A percentile compares a stretch with the other conserved stretches of the same genome.
Conservation (phyloP, 1,284 basidiomycete genomes). For the Amylostereum areolatum region DNA sequence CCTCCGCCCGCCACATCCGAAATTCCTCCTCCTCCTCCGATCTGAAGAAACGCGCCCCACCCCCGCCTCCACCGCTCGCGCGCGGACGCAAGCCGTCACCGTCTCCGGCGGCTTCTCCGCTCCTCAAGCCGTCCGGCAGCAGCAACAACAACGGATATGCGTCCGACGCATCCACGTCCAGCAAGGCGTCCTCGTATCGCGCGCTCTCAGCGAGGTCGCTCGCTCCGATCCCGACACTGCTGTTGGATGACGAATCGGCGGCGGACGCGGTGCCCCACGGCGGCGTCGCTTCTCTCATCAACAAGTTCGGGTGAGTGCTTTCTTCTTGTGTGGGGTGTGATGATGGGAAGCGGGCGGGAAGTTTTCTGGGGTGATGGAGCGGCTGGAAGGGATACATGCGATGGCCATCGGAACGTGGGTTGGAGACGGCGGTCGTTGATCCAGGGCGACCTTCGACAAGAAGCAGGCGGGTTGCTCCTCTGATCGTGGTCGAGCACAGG, state of each 20-base stretch:
- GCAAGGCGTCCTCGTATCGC: slow-evolving; percentile 15
- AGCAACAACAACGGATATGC: slow-evolving; percentile 19
- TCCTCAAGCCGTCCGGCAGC: slow-evolving; percentile 36
- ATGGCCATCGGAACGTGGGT: too few species aligned
- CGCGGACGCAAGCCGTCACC: slow-evolving; percentile 33
- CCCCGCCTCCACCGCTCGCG: slow-evolving; percentile 47
- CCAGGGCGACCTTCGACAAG: too few species aligned
- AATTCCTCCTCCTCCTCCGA: slow-evolving; percentile 49
- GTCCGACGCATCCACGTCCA: slow-evolving; percentile 13
- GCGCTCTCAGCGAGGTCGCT: slow-evolving; percentile 20
- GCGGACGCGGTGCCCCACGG: slow-evolving; percentile 8
- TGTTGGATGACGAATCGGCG: slow-evolving; percentile 11
- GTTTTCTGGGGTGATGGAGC: too few species aligned
- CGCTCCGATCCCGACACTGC: slow-evolving; percentile 19
- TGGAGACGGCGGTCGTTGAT: too few species aligned
- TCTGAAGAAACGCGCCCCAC: slow-evolving; percentile 48
- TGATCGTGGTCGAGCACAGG: too few species aligned
- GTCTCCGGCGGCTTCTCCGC: slow-evolving; percentile 34
- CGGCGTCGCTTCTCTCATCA: slow-evolving; percentile 39
- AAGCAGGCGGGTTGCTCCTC: too few species aligned
- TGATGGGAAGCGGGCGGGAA: too few species aligned
- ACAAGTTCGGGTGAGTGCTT: slow-evolving; percentile 45
- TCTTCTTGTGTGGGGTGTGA: background rate
- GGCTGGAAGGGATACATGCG: too few species aligned
- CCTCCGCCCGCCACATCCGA: slow-evolving; percentile 27